Percentiles rank a stretch among this genome's conserved stretches.
These are phyloP conservation scores for Hypoxylon cercidicola DNA, from an alignment of 495 filamentous ascomycete genomes.

Conservation along the genomic window DNA sequence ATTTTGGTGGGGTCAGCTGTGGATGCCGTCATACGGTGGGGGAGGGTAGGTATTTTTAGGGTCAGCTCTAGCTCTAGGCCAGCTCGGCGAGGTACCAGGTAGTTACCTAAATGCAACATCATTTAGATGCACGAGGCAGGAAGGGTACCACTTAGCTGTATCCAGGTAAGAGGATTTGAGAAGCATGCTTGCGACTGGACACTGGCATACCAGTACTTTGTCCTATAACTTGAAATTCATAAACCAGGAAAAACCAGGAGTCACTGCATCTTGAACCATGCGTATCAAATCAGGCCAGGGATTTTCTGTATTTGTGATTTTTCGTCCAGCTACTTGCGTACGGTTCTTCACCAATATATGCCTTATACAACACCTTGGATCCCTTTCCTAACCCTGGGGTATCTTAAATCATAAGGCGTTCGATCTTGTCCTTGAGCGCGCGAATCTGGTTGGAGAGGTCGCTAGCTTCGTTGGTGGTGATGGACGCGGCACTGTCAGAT, in stretches of 20 bases:
- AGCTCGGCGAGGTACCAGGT: constrained; percentile 6
- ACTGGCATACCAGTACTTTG: too few relatives aligned
- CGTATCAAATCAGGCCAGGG: background rate
- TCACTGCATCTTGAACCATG: too few relatives aligned
- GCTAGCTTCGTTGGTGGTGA: constrained; percentile 92
- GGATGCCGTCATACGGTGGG: constrained; percentile 43
- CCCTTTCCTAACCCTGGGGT: constrained; percentile 27
- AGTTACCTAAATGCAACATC: too few relatives aligned
- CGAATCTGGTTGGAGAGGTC: constrained; percentile 89
- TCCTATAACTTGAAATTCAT: too few relatives aligned
- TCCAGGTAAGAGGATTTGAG: too few relatives aligned
- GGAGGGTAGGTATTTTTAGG: constrained; percentile 11
- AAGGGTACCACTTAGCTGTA: too few relatives aligned
- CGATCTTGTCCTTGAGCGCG: constrained; percentile 91
- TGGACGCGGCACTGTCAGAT: constrained; percentile 66
- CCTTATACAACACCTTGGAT: constrained; percentile 19
- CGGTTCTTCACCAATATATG: constrained; percentile 6
- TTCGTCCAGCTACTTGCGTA: background rate
- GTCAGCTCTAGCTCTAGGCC: too few relatives aligned
- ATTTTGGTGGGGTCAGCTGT: constrained; percentile 38
- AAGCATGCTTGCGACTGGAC: too few relatives aligned
- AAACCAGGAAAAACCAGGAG: too few relatives aligned
- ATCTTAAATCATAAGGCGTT: constrained; percentile 91
- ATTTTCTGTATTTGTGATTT: constrained; percentile 9
- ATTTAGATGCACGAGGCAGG: too few relatives aligned